These are phyloP conservation scores for Tetrahymena malaccensis DNA, from an alignment of 73 alveolate species.

Conservation along the genomic window DNA sequence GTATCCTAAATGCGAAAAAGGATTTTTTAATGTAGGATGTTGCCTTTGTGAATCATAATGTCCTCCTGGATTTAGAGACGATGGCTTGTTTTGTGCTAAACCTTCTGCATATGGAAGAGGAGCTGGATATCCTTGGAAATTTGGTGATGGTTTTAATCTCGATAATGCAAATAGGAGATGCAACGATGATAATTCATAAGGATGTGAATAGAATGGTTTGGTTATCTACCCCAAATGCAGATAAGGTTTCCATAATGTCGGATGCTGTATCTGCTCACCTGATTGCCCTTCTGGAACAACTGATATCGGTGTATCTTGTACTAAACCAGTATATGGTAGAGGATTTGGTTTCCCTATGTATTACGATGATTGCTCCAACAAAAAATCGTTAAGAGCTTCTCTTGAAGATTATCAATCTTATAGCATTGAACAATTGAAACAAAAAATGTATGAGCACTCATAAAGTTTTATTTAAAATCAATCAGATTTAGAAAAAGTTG, in stretches of 20 bases:
- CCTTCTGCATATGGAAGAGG: not conserved
- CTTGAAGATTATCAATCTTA: not conserved
- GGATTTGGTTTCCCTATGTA: constrained; percentile 1
- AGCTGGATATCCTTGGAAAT: not conserved
- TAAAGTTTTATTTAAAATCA: not conserved
- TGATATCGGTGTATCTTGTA: not conserved
- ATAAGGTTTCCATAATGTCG: not conserved
- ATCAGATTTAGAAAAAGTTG: not conserved
- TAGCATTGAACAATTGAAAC: not conserved
- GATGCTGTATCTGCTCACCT: not conserved
- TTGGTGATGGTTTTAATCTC: not conserved
- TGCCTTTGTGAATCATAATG: not conserved
- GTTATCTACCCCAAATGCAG: not conserved
- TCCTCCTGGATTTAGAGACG: not conserved
- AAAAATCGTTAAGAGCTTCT: not conserved
- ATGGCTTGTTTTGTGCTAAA: not conserved
- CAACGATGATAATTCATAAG: not conserved
- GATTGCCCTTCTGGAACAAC: not conserved
- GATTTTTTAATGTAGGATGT: constrained; percentile 33
- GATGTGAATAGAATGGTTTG: not conserved
- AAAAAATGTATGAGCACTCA: not conserved
- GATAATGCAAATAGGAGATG: not conserved
- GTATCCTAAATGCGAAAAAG: constrained; percentile 26
- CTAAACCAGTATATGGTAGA: not conserved
- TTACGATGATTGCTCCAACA: constrained; percentile 2